These are phyloP conservation scores for Salvia splendens DNA, from an alignment of 257 asterid genomes.

Conservation along the genomic window DNA sequence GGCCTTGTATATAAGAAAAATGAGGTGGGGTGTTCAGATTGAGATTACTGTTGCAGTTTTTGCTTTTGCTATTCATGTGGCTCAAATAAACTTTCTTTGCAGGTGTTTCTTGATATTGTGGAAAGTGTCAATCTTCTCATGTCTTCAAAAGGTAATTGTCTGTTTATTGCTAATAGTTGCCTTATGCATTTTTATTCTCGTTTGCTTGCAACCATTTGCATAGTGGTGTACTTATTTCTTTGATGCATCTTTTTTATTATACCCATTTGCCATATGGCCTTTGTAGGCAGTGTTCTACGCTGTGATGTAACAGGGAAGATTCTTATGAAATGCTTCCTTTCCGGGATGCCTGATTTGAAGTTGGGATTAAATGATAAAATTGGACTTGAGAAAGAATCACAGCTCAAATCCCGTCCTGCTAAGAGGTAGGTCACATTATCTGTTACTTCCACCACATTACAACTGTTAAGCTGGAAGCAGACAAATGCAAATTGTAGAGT, in stretches of 20 bases:
- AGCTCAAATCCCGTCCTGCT: slow-evolving; percentile 93
- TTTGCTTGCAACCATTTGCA: slow-evolving; percentile 28
- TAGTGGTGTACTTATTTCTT: background rate
- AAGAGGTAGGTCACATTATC: slow-evolving; percentile 62
- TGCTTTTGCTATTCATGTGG: slow-evolving; percentile 23
- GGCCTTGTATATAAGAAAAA: slow-evolving; percentile 95
- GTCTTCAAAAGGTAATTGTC: slow-evolving; percentile 86
- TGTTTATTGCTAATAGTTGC: slow-evolving; percentile 12
- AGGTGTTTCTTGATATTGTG: slow-evolving; percentile 98
- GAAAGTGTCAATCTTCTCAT: slow-evolving; percentile 98
- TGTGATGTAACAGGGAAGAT: slow-evolving; percentile 98
- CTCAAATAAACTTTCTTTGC: slow-evolving; percentile 29
- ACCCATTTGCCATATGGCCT: slow-evolving; percentile 32
- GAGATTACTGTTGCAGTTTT: background rate
- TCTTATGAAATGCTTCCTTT: slow-evolving; percentile 98
- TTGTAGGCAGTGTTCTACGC: slow-evolving; percentile 87
- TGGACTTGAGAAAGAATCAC: slow-evolving; percentile 98
- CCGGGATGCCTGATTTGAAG: slow-evolving; percentile 99
- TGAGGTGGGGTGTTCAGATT: slow-evolving; percentile 59
- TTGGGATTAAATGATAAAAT: slow-evolving; percentile 98
- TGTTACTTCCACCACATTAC: slow-evolving; percentile 23
- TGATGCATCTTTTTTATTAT: slow-evolving; percentile 16
- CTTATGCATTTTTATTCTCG: slow-evolving; percentile 10
- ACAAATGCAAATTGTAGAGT: background rate
- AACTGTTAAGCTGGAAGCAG: slow-evolving; percentile 24